These are phyloP conservation scores for Myxozyma kluyveri DNA, from an alignment of 805 yeast species.

Conservation along the genomic window DNA sequence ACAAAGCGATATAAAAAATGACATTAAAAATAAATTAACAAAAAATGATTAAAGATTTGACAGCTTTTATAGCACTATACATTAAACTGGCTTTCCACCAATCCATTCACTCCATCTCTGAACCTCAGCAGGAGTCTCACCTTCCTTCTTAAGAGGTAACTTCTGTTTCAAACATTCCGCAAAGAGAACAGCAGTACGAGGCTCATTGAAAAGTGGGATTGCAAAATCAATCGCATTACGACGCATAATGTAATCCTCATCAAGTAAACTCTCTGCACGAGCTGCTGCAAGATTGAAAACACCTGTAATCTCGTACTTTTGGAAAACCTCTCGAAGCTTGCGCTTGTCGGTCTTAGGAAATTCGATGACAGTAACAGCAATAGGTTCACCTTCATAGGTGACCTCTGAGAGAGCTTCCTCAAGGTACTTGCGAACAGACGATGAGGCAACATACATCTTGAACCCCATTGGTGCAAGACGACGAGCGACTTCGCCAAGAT, in stretches of 20 bases:
- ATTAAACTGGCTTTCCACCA: constrained; percentile 82
- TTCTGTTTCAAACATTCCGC: constrained; percentile 77
- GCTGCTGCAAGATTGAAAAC: constrained; percentile 90
- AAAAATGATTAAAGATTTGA: not conserved
- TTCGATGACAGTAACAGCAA: constrained; percentile 64
- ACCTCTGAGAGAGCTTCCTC: constrained; percentile 45
- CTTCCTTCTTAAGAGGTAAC: constrained; percentile 51
- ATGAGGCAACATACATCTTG: constrained; percentile 74
- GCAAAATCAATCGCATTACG: constrained; percentile 98
- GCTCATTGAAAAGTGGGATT: constrained; percentile 94
- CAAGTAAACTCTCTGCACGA: constrained; percentile 79
- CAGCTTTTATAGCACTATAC: too few relatives aligned
- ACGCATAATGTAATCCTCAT: constrained; percentile 96
- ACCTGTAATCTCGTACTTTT: constrained; percentile 73
- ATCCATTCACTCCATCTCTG: constrained; percentile 95
- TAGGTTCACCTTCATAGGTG: constrained; percentile 36
- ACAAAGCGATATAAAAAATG: not conserved
- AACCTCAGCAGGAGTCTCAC: constrained; percentile 81
- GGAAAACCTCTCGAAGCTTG: constrained; percentile 89
- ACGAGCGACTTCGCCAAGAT: constrained; percentile 70
- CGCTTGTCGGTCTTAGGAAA: constrained; percentile 94
- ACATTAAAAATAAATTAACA: not conserved
- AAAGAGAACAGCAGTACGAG: constrained; percentile 84
- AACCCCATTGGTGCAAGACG: constrained; percentile 72
- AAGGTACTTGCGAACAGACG: constrained; percentile 69